Percentiles rank a stretch among this genome's conserved stretches.
phyloP scores from a whole-genome alignment of 352 stramenopile genomes.

The Globisporangium sylvaticum region DNA sequence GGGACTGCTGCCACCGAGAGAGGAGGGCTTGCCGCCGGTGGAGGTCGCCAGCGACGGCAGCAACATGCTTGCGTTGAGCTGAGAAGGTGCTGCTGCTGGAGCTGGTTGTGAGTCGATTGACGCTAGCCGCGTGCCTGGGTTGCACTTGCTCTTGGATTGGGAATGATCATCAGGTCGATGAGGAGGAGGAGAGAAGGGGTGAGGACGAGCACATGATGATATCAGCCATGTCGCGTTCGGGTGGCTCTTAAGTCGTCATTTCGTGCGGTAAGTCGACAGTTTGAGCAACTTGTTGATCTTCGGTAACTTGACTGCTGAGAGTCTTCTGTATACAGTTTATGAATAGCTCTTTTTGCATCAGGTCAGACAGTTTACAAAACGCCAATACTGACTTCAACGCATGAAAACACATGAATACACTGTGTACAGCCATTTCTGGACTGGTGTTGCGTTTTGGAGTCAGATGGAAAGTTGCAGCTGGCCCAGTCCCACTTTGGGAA shows the following conservation, averaged over 20 bases:
- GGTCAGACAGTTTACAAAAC: no score
- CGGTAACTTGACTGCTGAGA: no score
- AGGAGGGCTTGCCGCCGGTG: constrained; percentile 4
- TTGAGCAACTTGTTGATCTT: no score
- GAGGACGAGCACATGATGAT: not conserved
- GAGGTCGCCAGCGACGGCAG: not conserved
- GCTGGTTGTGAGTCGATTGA: not conserved
- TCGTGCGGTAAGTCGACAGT: not conserved
- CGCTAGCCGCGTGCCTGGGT: no score
- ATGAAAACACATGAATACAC: no score
- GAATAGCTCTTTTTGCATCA: no score
- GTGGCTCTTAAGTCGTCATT: not conserved
- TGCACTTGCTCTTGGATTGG: no score
- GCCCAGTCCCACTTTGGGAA: not conserved
- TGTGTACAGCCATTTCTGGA: no score
- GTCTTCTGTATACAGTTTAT: no score
- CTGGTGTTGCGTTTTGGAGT: not conserved
- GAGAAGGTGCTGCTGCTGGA: not conserved
- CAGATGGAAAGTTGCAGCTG: not conserved
- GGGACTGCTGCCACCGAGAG: constrained; percentile 13
- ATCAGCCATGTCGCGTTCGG: not conserved
- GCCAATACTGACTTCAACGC: no score
- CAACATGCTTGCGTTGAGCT: not conserved
- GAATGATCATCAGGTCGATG: not conserved
- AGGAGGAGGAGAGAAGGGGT: not conserved